phyloP scores from a whole-genome alignment of 169 alveolate species.

The Theileria orientalis region DNA sequence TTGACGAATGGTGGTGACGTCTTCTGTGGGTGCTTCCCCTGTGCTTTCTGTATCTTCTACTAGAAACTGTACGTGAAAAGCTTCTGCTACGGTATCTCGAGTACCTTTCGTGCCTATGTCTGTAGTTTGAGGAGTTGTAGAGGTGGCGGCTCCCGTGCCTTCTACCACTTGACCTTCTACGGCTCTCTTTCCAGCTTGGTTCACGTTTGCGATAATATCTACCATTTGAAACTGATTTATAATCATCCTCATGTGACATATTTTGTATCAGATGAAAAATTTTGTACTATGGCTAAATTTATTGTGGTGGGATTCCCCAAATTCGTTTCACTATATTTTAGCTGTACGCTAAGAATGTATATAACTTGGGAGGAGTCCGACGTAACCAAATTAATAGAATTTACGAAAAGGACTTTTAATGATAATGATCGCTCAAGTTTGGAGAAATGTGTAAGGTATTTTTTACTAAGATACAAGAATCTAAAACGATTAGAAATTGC shows the following conservation, averaged over 20 bases:
- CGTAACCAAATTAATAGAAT: conserved; percentile 17
- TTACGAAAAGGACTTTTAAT: conserved; percentile 29
- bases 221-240: not conserved
- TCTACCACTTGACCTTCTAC: conserved; percentile 12
- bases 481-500: not conserved
- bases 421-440: conserved; percentile 30
- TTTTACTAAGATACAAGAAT: not conserved
- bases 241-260: conserved; percentile 8
- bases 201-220: conserved; percentile 15
- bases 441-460: conserved; percentile 42
- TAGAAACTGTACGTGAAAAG: not conserved
- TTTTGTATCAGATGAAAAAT: not conserved
- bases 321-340: not conserved
- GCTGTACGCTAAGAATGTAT: not conserved
- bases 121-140: not conserved
- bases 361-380: conserved; percentile 15
- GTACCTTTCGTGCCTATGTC: not conserved
- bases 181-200: not conserved
- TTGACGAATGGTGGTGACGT: not conserved
- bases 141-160: not conserved
- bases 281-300: not conserved
- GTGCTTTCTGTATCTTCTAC: not conserved
- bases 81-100: conserved; percentile 4
- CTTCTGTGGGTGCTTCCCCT: conserved; percentile 3
- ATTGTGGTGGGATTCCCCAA: conserved; percentile 11